Evolutionary conservation across 1,284 basidiomycete genomes (phyloP), one percentile per base, ranked within the genome.

Genomic region (Puccinia hordei): DNA sequence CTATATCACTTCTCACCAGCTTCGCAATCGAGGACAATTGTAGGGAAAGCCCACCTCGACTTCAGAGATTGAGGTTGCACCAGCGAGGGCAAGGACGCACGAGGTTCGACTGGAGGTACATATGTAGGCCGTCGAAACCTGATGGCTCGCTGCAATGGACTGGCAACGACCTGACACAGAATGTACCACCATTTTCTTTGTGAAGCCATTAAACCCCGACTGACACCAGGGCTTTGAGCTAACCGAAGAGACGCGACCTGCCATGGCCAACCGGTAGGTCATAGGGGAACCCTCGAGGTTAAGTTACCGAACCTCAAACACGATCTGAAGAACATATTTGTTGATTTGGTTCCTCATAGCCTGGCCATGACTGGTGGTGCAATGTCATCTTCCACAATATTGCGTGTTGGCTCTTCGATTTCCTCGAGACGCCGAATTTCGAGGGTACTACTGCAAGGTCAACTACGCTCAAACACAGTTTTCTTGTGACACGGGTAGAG

Each of bases 261-360:
- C 63, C 6, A 15, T n/a, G 27, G 63, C 41, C n/a, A 66, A 35
- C n/a, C n/a, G n/a, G n/a, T n/a, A 24, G n/a, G 53, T 9, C 3
- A 55, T 46, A 2, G 22, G 24, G 24, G 63, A 66, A 66, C 63
- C 63, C 63, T 66, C 63, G 38, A 66, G 63, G 63, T 66, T 35
- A 46, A 13, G 12, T 2, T 44, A 66, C 61, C 27, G n/a, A 66
- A 10, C 24, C 41, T 66, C 63, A 24, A 66, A 66, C 63, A 27
- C 19, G 63, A 27, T 27, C n/a, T 24, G n/a, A 19, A 55, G 53
- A 55, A 27, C 53, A 55, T 55, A 55, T 55, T n/a, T n/a, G n/a
- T n/a, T n/a, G n/a, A n/a, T n/a, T n/a, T n/a, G n/a, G n/a, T n/a
- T n/a, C n/a, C n/a, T n/a, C n/a, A n/a, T 24, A 2, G 41, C 12